These are phyloP conservation scores for Boletus edulis DNA, from an alignment of 768 basidiomycete species.

Conservation along the genomic window DNA sequence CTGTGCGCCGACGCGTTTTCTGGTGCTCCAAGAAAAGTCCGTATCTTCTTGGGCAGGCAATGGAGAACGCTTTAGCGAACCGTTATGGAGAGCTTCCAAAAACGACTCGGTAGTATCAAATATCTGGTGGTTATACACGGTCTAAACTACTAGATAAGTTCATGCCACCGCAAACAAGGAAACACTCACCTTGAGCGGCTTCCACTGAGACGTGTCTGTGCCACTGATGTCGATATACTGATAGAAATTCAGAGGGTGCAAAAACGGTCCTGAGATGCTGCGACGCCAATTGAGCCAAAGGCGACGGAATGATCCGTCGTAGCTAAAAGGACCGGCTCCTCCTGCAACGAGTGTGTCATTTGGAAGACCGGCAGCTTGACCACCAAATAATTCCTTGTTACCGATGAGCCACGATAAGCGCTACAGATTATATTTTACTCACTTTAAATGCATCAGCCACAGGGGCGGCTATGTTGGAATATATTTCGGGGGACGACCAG, in stretches of 20 bases:
- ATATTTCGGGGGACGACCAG: constrained; percentile 26
- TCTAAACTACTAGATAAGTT: constrained; percentile 24
- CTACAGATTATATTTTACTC: neutral
- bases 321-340: constrained; percentile 50
- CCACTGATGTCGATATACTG: constrained; percentile 57
- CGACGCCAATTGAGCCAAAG: constrained; percentile 50
- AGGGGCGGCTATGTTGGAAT: constrained; percentile 33
- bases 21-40: constrained; percentile 44
- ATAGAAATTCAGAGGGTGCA: constrained; percentile 56
- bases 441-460: constrained; percentile 44
- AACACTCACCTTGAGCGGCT: constrained; percentile 44
- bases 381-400: constrained; percentile 49
- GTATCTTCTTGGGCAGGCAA: constrained; percentile 29
- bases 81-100: constrained; percentile 50
- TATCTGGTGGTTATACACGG: constrained; percentile 60
- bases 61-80: constrained; percentile 44
- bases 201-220: constrained; percentile 50
- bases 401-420: neutral
- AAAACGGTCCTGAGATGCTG: constrained; percentile 48
- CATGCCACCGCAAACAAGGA: neutral
- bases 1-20: constrained; percentile 38
- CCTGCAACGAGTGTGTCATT: constrained; percentile 51
- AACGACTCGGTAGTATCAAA: constrained; percentile 50
- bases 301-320: constrained; percentile 59
- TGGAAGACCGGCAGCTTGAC: constrained; percentile 38